Conservation (phyloP, 495 filamentous ascomycete genomes). For the Cladorrhinum samala region DNA sequence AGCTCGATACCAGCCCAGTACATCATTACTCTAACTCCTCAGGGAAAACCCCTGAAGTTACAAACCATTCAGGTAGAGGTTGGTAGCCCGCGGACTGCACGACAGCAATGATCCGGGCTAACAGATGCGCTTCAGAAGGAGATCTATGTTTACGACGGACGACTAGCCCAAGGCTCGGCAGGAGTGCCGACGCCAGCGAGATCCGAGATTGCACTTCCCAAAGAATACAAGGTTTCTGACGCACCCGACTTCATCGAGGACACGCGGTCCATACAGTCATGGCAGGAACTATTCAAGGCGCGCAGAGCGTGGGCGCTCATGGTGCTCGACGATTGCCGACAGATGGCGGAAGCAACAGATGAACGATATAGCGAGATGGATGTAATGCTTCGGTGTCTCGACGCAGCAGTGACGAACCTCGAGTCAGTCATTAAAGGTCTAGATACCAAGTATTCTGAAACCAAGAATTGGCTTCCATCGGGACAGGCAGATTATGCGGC, state of each 20-base stretch:
- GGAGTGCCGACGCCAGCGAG: slow-evolving; percentile 33
- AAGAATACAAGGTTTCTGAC: slow-evolving; percentile 49
- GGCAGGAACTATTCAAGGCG: slow-evolving; percentile 72
- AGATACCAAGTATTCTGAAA: slow-evolving; percentile 66
- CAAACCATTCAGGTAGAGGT: slow-evolving; percentile 74
- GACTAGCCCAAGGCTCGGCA: slow-evolving; percentile 48
- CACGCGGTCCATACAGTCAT: slow-evolving; percentile 68
- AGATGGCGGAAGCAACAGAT: slow-evolving; percentile 46
- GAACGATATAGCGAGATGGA: slow-evolving; percentile 57
- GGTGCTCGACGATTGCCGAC: slow-evolving; percentile 56
- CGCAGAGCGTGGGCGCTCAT: slow-evolving; percentile 68
- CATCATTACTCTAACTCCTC: slow-evolving; percentile 77
- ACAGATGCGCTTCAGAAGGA: slow-evolving; percentile 54
- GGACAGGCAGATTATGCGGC: slow-evolving; percentile 63
- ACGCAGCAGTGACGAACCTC: slow-evolving; percentile 75
- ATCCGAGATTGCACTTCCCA: slow-evolving; percentile 51
- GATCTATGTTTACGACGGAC: slow-evolving; percentile 80
- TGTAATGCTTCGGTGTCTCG: slow-evolving; percentile 64
- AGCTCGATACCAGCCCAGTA: slow-evolving; percentile 60
- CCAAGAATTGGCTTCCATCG: slow-evolving; percentile 65
- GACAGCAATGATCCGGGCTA: slow-evolving; percentile 2
- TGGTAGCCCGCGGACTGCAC: slow-evolving; percentile 18
- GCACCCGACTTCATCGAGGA: slow-evolving; percentile 70
- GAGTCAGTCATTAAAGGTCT: slow-evolving; percentile 66
- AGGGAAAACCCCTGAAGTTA: slow-evolving; percentile 71